Percentiles rank a stretch among this genome's conserved stretches.
phyloP scores from a whole-genome alignment of 2,329 filamentous ascomycete genomes.

The Bipolaris sorokiniana region DNA sequence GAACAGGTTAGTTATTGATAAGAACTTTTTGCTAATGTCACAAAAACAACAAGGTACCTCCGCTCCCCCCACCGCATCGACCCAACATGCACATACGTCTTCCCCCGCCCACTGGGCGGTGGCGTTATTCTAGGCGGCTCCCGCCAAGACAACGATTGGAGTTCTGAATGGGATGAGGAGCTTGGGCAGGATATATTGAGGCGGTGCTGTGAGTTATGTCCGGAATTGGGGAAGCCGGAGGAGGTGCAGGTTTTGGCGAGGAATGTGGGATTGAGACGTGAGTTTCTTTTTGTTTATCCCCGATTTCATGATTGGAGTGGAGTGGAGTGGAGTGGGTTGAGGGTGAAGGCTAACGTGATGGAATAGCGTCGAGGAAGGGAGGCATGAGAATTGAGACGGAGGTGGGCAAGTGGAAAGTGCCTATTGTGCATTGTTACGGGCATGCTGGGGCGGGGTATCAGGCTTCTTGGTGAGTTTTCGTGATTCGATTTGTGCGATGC shows the following conservation, averaged over 20 bases:
- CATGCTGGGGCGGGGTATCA: slow-evolving; percentile 79
- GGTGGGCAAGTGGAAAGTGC: slow-evolving; percentile 60
- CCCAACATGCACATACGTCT: slow-evolving; percentile 54
- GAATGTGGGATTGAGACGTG: slow-evolving; percentile 76
- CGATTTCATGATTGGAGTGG: too few species aligned
- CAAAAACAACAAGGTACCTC: slow-evolving; percentile 38
- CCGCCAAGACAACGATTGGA: slow-evolving; percentile 81
- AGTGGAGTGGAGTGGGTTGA: neutral
- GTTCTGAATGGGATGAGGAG: slow-evolving; percentile 76
- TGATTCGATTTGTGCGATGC: neutral
- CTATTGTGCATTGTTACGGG: slow-evolving; percentile 79
- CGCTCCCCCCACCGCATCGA: slow-evolving; percentile 52
- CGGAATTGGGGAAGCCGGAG: slow-evolving; percentile 70
- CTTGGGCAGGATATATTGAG: slow-evolving; percentile 84
- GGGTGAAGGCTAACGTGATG: neutral
- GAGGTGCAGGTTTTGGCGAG: slow-evolving; percentile 78
- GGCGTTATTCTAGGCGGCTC: slow-evolving; percentile 86
- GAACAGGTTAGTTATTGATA: too few species aligned
- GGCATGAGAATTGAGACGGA: slow-evolving; percentile 76
- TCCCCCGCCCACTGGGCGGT: slow-evolving; percentile 63
- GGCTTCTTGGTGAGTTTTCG: slow-evolving; percentile 47
- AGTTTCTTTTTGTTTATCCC: slow-evolving; percentile 15
- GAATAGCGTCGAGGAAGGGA: slow-evolving; percentile 65
- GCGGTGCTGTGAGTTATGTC: slow-evolving; percentile 69
- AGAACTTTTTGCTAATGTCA: too few species aligned